Evolutionary conservation across 108 stramenopile genomes (phyloP).

Genomic region (Pseudonitzschia delicatissima): DNA sequence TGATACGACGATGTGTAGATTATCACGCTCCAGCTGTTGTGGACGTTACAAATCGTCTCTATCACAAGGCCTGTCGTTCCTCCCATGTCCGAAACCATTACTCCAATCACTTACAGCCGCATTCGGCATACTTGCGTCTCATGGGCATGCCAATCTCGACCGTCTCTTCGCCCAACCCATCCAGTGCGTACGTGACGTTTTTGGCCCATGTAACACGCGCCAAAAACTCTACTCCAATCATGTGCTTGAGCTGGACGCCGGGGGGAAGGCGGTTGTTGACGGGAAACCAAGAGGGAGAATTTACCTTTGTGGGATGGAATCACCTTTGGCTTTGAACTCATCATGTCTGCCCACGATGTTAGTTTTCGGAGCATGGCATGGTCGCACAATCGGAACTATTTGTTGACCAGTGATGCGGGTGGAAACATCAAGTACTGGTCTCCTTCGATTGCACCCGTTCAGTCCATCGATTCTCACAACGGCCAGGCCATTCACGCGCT

Average conservation of each 20-base stretch:
- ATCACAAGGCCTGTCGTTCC: slow-evolving; percentile 55
- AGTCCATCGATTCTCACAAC: slow-evolving; percentile 82
- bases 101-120: slow-evolving; percentile 63
- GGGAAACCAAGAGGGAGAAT: slow-evolving; percentile 88
- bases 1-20: slow-evolving; percentile 80
- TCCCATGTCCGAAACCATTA: slow-evolving; percentile 40
- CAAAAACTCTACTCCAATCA: slow-evolving; percentile 82
- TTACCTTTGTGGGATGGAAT: slow-evolving; percentile 93
- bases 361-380: slow-evolving; percentile 91
- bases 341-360: slow-evolving; percentile 84
- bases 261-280: slow-evolving; percentile 84
- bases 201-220: slow-evolving; percentile 82
- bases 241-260: slow-evolving; percentile 85
- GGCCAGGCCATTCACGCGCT: slow-evolving; percentile 87
- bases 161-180: slow-evolving; percentile 45
- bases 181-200: slow-evolving; percentile 60
- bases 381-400: slow-evolving; percentile 84
- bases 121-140: slow-evolving; percentile 61
- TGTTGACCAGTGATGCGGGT: slow-evolving; percentile 86
- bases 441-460: slow-evolving; percentile 87
- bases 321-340: slow-evolving; percentile 85
- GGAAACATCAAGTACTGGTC: slow-evolving; percentile 92
- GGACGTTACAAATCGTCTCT: slow-evolving; percentile 72
- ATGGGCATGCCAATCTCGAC: slow-evolving; percentile 71
- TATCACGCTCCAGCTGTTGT: slow-evolving; percentile 75